Conservation (phyloP, 495 filamentous ascomycete genomes). For the Podospora fimiseda region DNA sequence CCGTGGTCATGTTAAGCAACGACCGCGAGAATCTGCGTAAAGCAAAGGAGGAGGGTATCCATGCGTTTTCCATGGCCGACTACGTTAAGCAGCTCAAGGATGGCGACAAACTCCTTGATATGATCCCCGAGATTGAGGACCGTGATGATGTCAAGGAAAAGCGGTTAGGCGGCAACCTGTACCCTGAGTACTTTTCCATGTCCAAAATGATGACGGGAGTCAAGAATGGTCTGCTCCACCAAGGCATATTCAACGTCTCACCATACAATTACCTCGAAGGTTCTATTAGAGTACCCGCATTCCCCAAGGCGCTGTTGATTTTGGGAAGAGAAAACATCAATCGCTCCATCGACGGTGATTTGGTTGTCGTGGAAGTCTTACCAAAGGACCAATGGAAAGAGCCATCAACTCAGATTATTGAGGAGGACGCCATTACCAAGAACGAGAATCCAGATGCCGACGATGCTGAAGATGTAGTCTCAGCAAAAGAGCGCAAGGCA, state of each 20-base stretch:
- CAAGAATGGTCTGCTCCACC: conserved; percentile 78
- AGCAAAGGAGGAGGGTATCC: conserved; percentile 67
- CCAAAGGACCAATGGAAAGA: conserved; percentile 95
- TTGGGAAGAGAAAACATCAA: conserved; percentile 97
- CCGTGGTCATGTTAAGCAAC: conserved; percentile 89
- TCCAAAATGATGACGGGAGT: conserved; percentile 95
- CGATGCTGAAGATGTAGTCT: conserved; percentile 64
- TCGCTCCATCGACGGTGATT: conserved; percentile 81
- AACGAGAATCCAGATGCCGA: conserved; percentile 88
- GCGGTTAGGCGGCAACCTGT: conserved; percentile 63
- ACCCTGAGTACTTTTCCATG: conserved; percentile 72
- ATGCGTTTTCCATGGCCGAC: conserved; percentile 58
- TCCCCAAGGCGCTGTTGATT: conserved; percentile 80
- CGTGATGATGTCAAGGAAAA: conserved; percentile 55
- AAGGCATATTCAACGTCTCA: conserved; percentile 92
- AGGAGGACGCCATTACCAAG: conserved; percentile 86
- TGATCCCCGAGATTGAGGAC: conserved; percentile 77
- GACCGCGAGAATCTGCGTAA: conserved; percentile 83
- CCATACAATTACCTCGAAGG: conserved; percentile 97
- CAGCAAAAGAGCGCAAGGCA: conserved; percentile 76
- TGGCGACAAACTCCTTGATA: conserved; percentile 79
- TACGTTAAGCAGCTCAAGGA: conserved; percentile 83
- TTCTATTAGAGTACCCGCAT: conserved; percentile 79
- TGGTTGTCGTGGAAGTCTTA: conserved; percentile 85
- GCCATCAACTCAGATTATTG: conserved; percentile 88